phyloP scores from a whole-genome alignment of 139 green algal species.

The Coelastrella sp. region DNA sequence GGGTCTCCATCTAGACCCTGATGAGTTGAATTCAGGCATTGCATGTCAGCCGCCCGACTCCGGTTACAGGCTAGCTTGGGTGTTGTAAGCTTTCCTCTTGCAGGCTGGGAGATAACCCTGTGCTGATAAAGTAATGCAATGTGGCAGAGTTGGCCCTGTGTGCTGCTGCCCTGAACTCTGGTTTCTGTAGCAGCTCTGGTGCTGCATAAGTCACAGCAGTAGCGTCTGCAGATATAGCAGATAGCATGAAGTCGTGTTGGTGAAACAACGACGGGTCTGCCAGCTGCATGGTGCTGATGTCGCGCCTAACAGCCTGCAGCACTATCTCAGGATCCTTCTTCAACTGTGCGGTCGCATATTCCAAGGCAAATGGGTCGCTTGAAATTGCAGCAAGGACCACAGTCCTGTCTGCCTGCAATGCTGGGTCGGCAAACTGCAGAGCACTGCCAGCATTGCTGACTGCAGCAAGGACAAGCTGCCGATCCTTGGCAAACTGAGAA shows the following conservation, averaged over 20 bases:
- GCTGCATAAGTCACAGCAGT: constrained; percentile 25
- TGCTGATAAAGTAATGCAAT: constrained; percentile 2
- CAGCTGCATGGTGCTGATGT: constrained; percentile 10
- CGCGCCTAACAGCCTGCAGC: background rate
- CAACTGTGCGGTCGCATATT: background rate
- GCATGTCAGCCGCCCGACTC: no score
- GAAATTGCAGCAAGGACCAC: constrained; percentile 2
- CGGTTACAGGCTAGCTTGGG: no score
- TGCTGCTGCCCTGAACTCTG: constrained; percentile 12
- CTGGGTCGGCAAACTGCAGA: constrained; percentile 22
- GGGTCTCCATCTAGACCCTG: no score
- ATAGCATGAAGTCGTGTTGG: constrained; percentile 27
- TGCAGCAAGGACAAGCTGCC: constrained; percentile 6
- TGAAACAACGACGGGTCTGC: constrained; percentile 1
- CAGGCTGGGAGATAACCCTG: constrained; percentile 26
- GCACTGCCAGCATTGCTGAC: background rate
- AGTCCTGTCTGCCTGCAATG: background rate
- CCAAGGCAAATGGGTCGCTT: constrained; percentile 33
- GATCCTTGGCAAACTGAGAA: background rate
- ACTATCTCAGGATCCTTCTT: background rate
- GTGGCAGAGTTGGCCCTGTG: background rate
- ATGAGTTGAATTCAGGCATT: no score
- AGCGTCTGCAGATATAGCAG: constrained; percentile 9
- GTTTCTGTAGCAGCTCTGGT: background rate
- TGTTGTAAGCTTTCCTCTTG: background rate